Conservation (phyloP, 1,284 basidiomycete genomes). For the Sanguinoderma infundibulare region DNA sequence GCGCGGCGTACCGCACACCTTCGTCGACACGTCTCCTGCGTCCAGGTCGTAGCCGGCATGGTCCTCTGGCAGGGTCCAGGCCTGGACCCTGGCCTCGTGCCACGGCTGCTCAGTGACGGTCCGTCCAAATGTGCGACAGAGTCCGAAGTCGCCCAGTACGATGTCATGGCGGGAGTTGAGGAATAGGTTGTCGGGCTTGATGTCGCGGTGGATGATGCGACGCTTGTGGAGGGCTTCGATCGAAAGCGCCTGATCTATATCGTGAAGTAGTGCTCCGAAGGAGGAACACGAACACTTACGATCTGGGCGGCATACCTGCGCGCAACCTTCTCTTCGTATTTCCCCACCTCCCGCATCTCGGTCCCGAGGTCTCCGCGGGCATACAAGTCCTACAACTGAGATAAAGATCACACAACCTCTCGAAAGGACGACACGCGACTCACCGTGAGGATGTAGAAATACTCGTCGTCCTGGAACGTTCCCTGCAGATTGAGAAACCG, state of each 20-base stretch:
- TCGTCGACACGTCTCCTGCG: not conserved
- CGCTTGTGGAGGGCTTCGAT: conserved; percentile 48
- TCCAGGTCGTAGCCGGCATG: not conserved
- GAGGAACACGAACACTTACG: conserved; percentile 11
- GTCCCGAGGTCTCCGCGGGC: conserved; percentile 25
- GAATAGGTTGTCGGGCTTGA: conserved; percentile 62
- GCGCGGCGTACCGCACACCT: conserved; percentile 39
- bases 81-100: conserved; percentile 37
- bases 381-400: conserved; percentile 22
- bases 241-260: conserved; percentile 37
- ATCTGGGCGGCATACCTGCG: conserved; percentile 28
- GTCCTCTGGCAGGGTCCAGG: not conserved
- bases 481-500: conserved; percentile 23
- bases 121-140: conserved; percentile 63
- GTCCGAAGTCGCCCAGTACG: conserved; percentile 68
- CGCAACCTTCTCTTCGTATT: conserved; percentile 9
- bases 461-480: conserved; percentile 30
- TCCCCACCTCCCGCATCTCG: conserved; percentile 16
- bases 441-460: conserved; percentile 36
- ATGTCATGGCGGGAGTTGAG: conserved; percentile 50
- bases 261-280: conserved; percentile 47
- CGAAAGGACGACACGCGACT: conserved; percentile 5
- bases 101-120: conserved; percentile 29
- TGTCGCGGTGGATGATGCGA: conserved; percentile 38
- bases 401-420: not conserved